A percentile compares a stretch with the other conserved stretches of the same genome.
phyloP scores from a whole-genome alignment of 2,329 filamentous ascomycete genomes.

The Apiospora malaysiana region DNA sequence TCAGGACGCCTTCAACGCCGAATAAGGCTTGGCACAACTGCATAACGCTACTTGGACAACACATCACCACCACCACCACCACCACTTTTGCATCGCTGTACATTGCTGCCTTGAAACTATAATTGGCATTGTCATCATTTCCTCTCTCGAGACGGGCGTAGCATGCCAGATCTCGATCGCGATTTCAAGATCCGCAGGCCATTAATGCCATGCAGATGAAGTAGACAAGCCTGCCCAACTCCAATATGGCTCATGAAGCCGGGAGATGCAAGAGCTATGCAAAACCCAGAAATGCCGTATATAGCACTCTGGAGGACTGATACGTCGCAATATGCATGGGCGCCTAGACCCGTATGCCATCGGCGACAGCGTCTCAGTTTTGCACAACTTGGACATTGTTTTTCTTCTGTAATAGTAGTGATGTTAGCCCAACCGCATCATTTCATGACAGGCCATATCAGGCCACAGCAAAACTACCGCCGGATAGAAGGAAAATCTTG shows the following conservation, averaged over 20 bases:
- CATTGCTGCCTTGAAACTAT: constrained; percentile 1
- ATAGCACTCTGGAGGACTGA: not conserved
- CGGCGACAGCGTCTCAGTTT: constrained; percentile 26
- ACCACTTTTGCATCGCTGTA: constrained; percentile 5
- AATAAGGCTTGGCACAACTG: constrained; percentile 40
- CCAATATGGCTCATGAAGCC: not conserved
- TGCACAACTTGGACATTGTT: constrained; percentile 88
- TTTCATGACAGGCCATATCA: constrained; percentile 16
- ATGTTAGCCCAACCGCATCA: constrained; percentile 30
- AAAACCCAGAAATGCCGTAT: not conserved
- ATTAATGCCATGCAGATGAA: not conserved
- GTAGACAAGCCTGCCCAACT: not conserved
- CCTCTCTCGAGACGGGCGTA: constrained; percentile 29
- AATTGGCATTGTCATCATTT: constrained; percentile 29
- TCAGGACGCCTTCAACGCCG: constrained; percentile 52
- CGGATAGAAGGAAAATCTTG: constrained; percentile 23
- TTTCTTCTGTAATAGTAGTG: constrained; percentile 69
- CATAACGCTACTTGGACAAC: constrained; percentile 51
- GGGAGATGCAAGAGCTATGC: not conserved
- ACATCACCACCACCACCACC: constrained; percentile 47
- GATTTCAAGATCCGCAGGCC: constrained; percentile 20
- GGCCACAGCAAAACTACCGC: constrained; percentile 22
- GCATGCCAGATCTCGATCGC: constrained; percentile 34
- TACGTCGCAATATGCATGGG: not conserved
- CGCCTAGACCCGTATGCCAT: not conserved